Base-by-base conservation (phyloP, 73 alveolate genomes). In the Blepharisma stoltei region DNA sequence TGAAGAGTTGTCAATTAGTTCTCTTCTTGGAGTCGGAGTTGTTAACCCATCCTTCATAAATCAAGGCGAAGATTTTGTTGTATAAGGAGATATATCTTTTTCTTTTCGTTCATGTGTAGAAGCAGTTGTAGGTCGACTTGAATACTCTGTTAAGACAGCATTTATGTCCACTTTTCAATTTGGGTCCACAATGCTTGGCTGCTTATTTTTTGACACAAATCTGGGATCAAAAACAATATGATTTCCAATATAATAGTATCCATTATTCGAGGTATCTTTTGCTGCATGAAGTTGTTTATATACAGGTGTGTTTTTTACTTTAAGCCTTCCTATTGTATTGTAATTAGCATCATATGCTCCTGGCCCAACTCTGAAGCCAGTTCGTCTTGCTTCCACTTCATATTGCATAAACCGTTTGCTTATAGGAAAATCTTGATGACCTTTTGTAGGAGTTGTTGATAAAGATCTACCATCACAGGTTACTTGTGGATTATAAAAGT, bases 401-500 rank as follows among this genome's bases (percentile, higher is more conserved):
- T 69, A 69, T 25, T 69, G 65, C 65, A n/a, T n/a, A 43, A 69
- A 69, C 38, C 79, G 55, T n/a, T 43, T 14, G 5, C 67, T 44
- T 44, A n/a, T 18, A 69, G 79, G 60, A 69, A 69, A 25, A 25
- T 25, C 23, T n/a, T 38, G 46, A 14, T 60, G 14, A 8, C 18
- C 23, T n/a, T 25, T 60, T 20, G 73, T 14, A 18, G 73, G 73
- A 9, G 14, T 60, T n/a, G 23, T 14, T 8, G 73, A 14, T 20
- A 76, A 11, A n/a, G 55, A 8, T 6, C 80, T 8, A 9, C 87
- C 87, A 52, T 79, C 87, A 71, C 7, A 54, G 27, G 70, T 53
- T 25, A 85, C 82, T 8, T 20, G 23, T 18, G 92, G 81, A 43
- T 75, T 41, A 27, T 76, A 76, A 73, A 76, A 77, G 45, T 82